Conservation (phyloP, 1,284 basidiomycete genomes). For the Chalciporus sp. region DNA sequence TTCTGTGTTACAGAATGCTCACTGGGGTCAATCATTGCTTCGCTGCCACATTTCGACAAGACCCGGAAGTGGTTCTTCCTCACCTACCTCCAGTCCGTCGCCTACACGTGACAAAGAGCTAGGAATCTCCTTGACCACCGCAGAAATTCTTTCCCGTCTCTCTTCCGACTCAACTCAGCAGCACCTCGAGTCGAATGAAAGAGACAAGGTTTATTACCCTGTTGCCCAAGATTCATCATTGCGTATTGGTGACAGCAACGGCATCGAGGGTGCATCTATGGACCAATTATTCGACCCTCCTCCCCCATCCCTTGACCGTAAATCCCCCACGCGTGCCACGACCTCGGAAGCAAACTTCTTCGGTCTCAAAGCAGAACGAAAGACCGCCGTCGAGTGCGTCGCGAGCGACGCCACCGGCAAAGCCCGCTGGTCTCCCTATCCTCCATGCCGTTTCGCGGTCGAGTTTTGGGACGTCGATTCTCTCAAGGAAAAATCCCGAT, state of each 20-base stretch:
- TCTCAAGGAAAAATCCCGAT: constrained; percentile 82
- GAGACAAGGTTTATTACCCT: constrained; percentile 59
- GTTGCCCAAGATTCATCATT: constrained; percentile 77
- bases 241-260: constrained; percentile 76
- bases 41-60: constrained; percentile 56
- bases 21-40: constrained; percentile 73
- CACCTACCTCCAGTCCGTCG: constrained; percentile 40
- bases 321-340: constrained; percentile 29
- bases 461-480: constrained; percentile 90
- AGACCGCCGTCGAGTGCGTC: constrained; percentile 44
- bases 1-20: constrained; percentile 69
- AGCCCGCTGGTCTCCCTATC: constrained; percentile 59
- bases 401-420: constrained; percentile 45
- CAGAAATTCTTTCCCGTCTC: constrained; percentile 47
- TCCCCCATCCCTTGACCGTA: constrained; percentile 22
- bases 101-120: constrained; percentile 59
- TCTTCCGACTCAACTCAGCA: constrained; percentile 27
- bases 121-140: constrained; percentile 52
- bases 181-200: constrained; percentile 23
- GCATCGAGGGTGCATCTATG: constrained; percentile 53
- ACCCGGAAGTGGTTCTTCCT: constrained; percentile 29
- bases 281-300: constrained; percentile 52
- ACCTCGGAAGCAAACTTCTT: constrained; percentile 63
- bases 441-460: constrained; percentile 82
- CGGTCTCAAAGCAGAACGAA: constrained; percentile 55